Evolutionary conservation across 2,329 filamentous ascomycete genomes (phyloP), one percentile per base, ranked within the genome.

Genomic region (Xylariaceae sp.): DNA sequence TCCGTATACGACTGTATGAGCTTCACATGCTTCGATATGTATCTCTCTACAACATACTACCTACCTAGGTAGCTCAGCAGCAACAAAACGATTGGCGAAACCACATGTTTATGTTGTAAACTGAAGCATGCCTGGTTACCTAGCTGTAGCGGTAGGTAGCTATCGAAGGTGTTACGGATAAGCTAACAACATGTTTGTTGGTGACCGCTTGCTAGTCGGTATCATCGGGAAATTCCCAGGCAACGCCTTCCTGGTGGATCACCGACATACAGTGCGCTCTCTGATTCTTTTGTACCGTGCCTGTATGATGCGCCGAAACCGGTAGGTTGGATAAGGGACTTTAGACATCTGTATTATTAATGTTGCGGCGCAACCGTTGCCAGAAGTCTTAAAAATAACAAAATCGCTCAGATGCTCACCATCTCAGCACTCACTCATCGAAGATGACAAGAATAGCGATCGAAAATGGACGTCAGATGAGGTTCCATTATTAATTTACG

Each of bases 361-460:
- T 58, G 51, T 54, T 61, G 48, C 54, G 15, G 56, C 44, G 30
- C 48, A 39, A n/a, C 52, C 44, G 49, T 41, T 34, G 56, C 47
- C n/a, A 30, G 37, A 10, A 41, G 11, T 41, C 11, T 5, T 41
- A 10, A 3, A 41, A 41, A 10, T 30, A 47, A 35, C 52, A 64
- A 63, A 64, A 64, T 64, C 61, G 61, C 61, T 64, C 61, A 61
- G 59, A 41, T 52, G 10, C 39, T 51, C 44, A 9, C 45, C 51
- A 58, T 58, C 53, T 53, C 35, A 58, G 58, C 50, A 53, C 50
- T 51, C 58, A 55, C 15, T 50, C 50, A 8, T 10, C 37, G 8
- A 41, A n/a, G 35, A 17, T 44, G n/a, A 48, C 23, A 51, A 35
- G 47, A 4, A 47, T 30, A 39, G 23, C 45, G 41, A 48, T 34